Evolutionary conservation across 176 grass and related monocot genomes (phyloP), one percentile per base, ranked within the genome.

Genomic region (Raddia distichophylla): DNA sequence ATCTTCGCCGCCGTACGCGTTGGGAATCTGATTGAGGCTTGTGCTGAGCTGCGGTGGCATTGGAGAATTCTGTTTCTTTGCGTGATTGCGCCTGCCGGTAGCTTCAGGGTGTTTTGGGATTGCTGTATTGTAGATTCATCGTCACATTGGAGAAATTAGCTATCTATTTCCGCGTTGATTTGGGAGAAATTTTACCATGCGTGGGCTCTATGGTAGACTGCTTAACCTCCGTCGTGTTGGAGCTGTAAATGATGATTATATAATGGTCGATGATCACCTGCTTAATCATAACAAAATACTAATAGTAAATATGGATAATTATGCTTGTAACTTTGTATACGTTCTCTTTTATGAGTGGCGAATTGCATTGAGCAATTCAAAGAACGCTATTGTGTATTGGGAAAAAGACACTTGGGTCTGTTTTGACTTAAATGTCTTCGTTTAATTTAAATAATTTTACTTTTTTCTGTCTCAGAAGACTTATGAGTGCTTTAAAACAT

Each of bases 211-310:
- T 47, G 16, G 1, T 53, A 8, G 33, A 44, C 51, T 67, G 42
- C 3, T n/a, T 35, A 65, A 3, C 10, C 67, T 34, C 18, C 43
- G 7, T 9, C 22, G 0, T 65, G 48, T 66, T 78, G 40, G 12
- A 37, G 58, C 13, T 63, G 71, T 60, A 13, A 64, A 40, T 13
- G 22, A 33, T 56, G 27, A 78, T 87, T 71, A 17, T 34, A 43
- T 22, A 32, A 22, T 63, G 57, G n/a, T 13, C 10, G 0, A 77
- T 72, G 20, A 64, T 87, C 57, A 77, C 80, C 73, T 64, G 71
- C 80, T 56, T 64, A 87, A 82, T 75, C 85, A 82, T 87, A 63
- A 82, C 19, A 2, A 52, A 64, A 56, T 10, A 27, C 27, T 27
- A 15, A 67, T 65, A 56, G 67, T 73, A 68, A 53, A 77, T 63